Base-by-base conservation (phyloP, 1,139 yeast species). In the Suzukiozyma palmioleophila region DNA sequence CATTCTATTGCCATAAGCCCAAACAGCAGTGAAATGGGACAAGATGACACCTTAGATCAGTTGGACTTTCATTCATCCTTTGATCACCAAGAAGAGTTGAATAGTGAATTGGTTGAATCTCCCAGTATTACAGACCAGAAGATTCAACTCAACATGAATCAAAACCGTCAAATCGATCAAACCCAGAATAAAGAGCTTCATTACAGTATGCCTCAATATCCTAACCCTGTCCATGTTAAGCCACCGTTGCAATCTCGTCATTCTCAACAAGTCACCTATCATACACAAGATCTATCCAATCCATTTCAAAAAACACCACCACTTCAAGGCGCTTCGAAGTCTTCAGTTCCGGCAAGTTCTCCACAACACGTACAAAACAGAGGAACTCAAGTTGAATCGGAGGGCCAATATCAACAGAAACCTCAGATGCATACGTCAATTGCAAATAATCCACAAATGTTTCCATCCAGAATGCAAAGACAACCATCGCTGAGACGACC, bases 1-100 rank as follows among this genome's bases (percentile, higher is more conserved):
- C 54, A 49, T 36, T 51, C 55, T 3, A 49, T 49, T 26, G 49
- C 52, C 3, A 42, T 44, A 13, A 44, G 49, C n/a, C 52, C 52
- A n/a, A 33, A 21, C 21, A 25, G 39, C 9, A 12, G 11, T 16
- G 31, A 28, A 28, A 28, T 13, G 8, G 10, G 10, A 7, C 22
- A 18, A 5, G 22, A 18, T 18, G 22, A 18, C 22, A 18, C 22
- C 7, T 18, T 18, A 7, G 22, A 18, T 18, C 22, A 18, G 7
- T 18, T 18, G 22, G 22, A 18, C 4, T 18, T 18, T 18, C 22
- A 18, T 18, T 18, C 22, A 5, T 18, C 7, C 4, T 18, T 18
- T 18, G 22, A 18, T n/a, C n/a, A n/a, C n/a, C n/a, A n/a, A n/a
- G n/a, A n/a, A n/a, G n/a, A n/a, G 22, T 18, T 18, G 22, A 18